phyloP scores from a whole-genome alignment of 805 yeast species.

The Saccharomycopsis synnaedendra region DNA sequence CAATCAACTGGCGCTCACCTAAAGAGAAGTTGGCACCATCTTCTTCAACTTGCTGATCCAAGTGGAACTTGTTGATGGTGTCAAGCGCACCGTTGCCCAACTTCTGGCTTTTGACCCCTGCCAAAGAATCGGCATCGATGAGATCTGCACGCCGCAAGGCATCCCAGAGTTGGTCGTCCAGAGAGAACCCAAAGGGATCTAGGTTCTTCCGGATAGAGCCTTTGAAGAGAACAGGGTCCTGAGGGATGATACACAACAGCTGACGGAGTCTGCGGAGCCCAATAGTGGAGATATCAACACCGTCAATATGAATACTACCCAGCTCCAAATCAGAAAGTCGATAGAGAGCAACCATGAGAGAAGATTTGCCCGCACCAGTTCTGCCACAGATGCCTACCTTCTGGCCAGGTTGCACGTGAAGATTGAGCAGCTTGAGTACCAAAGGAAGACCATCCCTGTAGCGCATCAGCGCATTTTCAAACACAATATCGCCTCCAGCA shows the following conservation, averaged over 20 bases:
- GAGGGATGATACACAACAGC: conserved; percentile 75
- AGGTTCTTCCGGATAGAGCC: conserved; percentile 68
- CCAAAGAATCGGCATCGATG: conserved; percentile 17
- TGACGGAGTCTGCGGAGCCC: conserved; percentile 64
- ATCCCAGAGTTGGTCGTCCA: conserved; percentile 57
- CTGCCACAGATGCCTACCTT: conserved; percentile 59
- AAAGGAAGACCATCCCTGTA: conserved; percentile 58
- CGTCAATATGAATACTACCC: conserved; percentile 56
- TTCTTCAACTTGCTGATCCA: conserved; percentile 47
- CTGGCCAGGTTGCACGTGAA: conserved; percentile 39
- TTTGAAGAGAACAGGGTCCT: conserved; percentile 76
- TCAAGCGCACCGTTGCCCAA: conserved; percentile 18
- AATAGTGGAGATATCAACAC: conserved; percentile 46
- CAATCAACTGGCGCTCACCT: conserved; percentile 62
- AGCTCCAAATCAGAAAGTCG: conserved; percentile 48
- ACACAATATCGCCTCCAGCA: conserved; percentile 39
- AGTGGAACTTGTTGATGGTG: conserved; percentile 40
- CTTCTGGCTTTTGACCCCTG: conserved; percentile 13
- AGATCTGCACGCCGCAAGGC: conserved; percentile 54
- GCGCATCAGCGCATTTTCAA: conserved; percentile 43
- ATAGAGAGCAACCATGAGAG: conserved; percentile 63
- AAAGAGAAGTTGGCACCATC: conserved; percentile 56
- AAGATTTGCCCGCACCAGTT: conserved; percentile 66
- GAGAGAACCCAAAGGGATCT: conserved; percentile 56
- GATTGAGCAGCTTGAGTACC: conserved; percentile 45